Percentiles rank a stretch among this genome's conserved stretches.
phyloP scores from a whole-genome alignment of 2,329 filamentous ascomycete species.

The Fusarium incarnatum region DNA sequence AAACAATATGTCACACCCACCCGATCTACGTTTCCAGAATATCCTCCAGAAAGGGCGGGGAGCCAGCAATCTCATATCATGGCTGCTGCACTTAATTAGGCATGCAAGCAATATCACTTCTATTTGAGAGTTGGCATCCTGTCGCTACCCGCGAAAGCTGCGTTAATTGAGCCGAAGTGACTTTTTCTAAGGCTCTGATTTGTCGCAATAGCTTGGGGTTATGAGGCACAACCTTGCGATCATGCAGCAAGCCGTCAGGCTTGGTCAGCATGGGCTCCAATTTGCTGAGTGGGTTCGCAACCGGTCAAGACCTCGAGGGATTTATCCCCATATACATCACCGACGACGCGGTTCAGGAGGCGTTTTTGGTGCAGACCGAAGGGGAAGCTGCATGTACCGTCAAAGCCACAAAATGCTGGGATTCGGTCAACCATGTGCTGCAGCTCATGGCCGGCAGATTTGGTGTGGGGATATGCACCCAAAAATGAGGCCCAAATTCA shows the following conservation, averaged over 20 bases:
- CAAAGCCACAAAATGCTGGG: conserved; percentile 27
- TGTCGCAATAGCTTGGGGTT: conserved; percentile 10
- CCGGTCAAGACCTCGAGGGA: conserved; percentile 39
- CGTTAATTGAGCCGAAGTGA: conserved; percentile 30
- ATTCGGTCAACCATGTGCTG: conserved; percentile 28
- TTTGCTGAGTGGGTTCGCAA: conserved; percentile 33
- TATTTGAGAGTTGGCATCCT: conserved; percentile 19
- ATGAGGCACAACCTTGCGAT: conserved; percentile 38
- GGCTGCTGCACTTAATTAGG: conserved; percentile 30
- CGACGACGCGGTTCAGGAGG: conserved; percentile 38
- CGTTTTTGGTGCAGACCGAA: conserved; percentile 37
- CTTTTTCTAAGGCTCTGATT: conserved; percentile 6
- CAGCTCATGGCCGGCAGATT: conserved; percentile 8
- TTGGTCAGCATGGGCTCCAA: conserved; percentile 30
- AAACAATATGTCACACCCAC: conserved; percentile 15
- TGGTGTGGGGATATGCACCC: conserved; percentile 19
- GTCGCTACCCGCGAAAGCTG: conserved; percentile 24
- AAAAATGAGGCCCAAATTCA: conserved; percentile 35
- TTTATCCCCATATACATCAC: conserved; percentile 28
- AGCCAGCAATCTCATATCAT: conserved; percentile 13
- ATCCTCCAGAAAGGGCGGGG: neutral
- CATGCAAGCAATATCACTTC: conserved; percentile 24
- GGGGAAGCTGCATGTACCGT: conserved; percentile 34
- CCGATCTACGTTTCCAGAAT: conserved; percentile 18
- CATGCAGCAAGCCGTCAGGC: conserved; percentile 36